phyloP scores from a whole-genome alignment of 805 yeast genomes.

The Wickerhamomyces pijperi region DNA sequence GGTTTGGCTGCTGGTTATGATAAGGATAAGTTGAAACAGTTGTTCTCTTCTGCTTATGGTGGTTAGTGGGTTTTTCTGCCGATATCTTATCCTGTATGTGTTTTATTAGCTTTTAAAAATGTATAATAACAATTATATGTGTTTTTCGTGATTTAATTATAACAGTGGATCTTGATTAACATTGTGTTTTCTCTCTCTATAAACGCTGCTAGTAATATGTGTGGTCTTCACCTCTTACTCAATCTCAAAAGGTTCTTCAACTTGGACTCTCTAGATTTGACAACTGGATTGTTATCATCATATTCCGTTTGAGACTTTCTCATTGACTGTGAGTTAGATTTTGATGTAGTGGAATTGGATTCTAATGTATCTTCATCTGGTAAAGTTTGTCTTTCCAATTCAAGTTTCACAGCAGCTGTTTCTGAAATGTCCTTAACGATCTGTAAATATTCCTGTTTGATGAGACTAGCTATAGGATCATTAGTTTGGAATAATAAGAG shows the following conservation, averaged over 20 bases:
- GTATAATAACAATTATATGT: no score
- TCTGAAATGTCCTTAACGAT: conserved; percentile 23
- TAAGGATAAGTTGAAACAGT: conserved; percentile 27
- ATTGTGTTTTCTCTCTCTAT: no score
- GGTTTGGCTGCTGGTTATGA: conserved; percentile 32
- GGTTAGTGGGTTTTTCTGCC: conserved; percentile 20
- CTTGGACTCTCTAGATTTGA: conserved; percentile 11
- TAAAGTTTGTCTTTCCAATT: conserved; percentile 5
- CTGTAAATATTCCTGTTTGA: conserved; percentile 19
- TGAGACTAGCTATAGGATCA: conserved; percentile 10
- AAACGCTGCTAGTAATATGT: no score
- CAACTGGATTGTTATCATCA: neutral
- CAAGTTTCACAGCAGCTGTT: conserved; percentile 17
- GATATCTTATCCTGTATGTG: no score
- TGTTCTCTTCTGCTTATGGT: conserved; percentile 44
- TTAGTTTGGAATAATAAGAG: conserved; percentile 23
- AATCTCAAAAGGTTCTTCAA: conserved; percentile 30
- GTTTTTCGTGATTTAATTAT: no score
- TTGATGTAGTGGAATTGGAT: conserved; percentile 13
- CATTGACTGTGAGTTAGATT: conserved; percentile 1
- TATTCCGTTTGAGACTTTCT: neutral
- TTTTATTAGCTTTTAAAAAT: no score
- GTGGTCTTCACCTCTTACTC: conserved; percentile 22
- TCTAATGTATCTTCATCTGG: conserved; percentile 2
- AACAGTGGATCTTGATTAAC: no score